These are phyloP conservation scores for Luffa acutangula DNA, from an alignment of 306 rosid species.

Conservation along the genomic window DNA sequence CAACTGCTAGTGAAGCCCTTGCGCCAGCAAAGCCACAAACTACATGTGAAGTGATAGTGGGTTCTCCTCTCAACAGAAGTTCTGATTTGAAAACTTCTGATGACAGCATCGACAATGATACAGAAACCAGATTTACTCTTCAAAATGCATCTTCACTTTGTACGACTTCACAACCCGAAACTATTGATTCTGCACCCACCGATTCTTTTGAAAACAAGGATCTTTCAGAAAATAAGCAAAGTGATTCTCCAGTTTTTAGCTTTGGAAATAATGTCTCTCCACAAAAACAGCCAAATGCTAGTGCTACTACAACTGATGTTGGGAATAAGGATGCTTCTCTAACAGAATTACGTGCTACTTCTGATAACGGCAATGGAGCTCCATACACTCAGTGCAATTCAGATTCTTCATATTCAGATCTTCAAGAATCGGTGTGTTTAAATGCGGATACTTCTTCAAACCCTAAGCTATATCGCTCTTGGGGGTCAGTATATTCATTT, in stretches of 20 bases:
- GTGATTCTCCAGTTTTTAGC: conserved; percentile 12
- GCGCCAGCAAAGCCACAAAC: conserved; percentile 18
- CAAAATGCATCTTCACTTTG: conserved; percentile 12
- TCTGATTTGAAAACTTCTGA: conserved; percentile 13
- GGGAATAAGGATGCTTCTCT: conserved; percentile 5
- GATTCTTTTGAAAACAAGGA: conserved; percentile 19
- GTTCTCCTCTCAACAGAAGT: conserved; percentile 17
- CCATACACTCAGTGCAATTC: conserved; percentile 18
- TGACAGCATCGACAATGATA: conserved; percentile 26
- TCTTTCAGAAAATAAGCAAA: conserved; percentile 21
- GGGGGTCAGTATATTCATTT: conserved; percentile 35
- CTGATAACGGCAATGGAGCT: conserved; percentile 19
- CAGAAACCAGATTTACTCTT: conserved; percentile 11
- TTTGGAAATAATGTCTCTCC: conserved; percentile 26
- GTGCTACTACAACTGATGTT: background rate
- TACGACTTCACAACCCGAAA: conserved; percentile 18
- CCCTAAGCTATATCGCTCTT: conserved; percentile 27
- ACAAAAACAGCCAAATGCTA: conserved; percentile 9
- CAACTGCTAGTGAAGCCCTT: conserved; percentile 17
- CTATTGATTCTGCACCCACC: conserved; percentile 21
- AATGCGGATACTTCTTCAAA: conserved; percentile 24
- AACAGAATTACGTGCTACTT: background rate
- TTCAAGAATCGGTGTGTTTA: conserved; percentile 17
- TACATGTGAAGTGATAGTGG: conserved; percentile 18
- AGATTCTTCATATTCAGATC: conserved; percentile 14